Base-by-base conservation (phyloP, 164 flowering plant genomes). In the Echeveria elegans region DNA sequence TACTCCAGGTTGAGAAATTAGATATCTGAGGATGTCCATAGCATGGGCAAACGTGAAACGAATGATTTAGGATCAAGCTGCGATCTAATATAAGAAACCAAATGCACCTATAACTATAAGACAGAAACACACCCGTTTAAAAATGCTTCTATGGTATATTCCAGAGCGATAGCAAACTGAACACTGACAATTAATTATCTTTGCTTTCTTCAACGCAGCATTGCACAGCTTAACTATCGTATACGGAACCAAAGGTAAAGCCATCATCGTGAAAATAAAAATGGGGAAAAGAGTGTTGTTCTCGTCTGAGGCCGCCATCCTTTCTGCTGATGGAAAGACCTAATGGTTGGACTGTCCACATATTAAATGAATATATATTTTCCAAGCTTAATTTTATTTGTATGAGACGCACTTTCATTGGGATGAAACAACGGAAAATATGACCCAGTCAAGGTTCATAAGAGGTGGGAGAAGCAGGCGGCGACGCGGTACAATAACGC, bases 231-330 rank as follows among this genome's bases (percentile, higher is more conserved):
- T 91, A 64, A 75, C 59, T 40, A 94, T 82, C 24, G 97, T 91
- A 71, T 91, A 94, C 69, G 97, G 99, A 71, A 94, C 96, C 34
- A 94, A 73, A 62, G 95, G 90, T 73, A 91, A 72, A n/a, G 97
- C 97, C 88, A 94, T 88, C 73, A 89, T 85, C 0, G 99, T 87
- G 79, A 94, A 81, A 37, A 94, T 84, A 66, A 94, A 94, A 53
- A 94, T 91, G 36, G 97, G 97, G 69, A 94, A 94, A 37, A 94
- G 75, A 2, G 93, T 77, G 72, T 86, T 88, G 69, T 78, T 91
- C 75, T 94, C 99, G 67, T 87, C 96, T 23, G 94, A 79, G 31
- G 93, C 82, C 68, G 87, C 96, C 99, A 94, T 94, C 45, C 29
- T 18, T 63, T 37, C 47, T 0, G 21, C 45, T 19, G 12, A 63